Base-by-base conservation (phyloP, 2,329 filamentous ascomycete genomes). In the Sporothrix sp. region DNA sequence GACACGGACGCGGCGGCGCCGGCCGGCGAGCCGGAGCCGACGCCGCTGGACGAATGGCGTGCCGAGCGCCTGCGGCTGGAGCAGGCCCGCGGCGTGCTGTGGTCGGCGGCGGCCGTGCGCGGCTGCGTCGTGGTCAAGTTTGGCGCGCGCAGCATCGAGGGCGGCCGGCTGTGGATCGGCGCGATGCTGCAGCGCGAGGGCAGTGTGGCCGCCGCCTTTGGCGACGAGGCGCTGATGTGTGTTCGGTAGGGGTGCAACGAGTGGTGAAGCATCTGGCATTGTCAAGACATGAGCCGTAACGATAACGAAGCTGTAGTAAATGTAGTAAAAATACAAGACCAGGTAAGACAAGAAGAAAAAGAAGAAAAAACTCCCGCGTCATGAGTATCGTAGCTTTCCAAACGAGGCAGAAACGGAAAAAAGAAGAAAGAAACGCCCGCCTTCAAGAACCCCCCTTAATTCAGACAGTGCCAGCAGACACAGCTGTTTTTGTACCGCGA, bases 41-140 rank as follows among this genome's bases (percentile, higher is more conserved):
- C 13, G 6, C 9, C 68, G 14, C 57, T 68, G 32, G 71, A 79
- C 53, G 61, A 60, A 37, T 83, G 81, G 79, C 72, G 82, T 48
- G 63, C 64, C 25, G 62, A 62, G 46, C 74, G 84, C 54, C 69
- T 84, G 18, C 62, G 65, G 50, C 70, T 73, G 61, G 85, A 93
- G 64, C 74, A 68, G 54, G 61, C 66, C 9, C 70, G 75, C 44
- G 77, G 77, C 14, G 66, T 95, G 3, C 71, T 91, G 3, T 95
- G 89, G 87, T 90, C 88, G 23, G 87, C 85, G 11, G 86, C 89
- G 13, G 77, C 76, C 23, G 81, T 94, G 30, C 76, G 89, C 48
- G 84, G 87, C 4, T 95, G 91, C 61, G 84, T 93, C 3, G 75
- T 96, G 23, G 84, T 97, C 58, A 97, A 97, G 65, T 94, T 97